Evolutionary conservation across 257 asterid genomes (phyloP).

Genomic region (Solanum pimpinellifolium): DNA sequence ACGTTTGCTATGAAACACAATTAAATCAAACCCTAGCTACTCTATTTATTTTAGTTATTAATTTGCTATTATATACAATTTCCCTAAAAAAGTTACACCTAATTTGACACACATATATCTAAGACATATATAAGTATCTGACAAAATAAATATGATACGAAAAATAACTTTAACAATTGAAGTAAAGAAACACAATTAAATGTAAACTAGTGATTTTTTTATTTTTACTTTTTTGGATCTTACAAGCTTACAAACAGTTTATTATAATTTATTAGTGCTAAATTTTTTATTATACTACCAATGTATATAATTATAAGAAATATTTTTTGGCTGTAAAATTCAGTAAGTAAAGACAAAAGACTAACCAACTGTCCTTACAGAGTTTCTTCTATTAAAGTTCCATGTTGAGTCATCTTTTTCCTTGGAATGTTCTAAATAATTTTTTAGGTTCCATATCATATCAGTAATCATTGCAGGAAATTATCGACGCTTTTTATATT

Average conservation of each 20-base stretch:
- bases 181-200: background rate
- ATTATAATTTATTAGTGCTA: background rate
- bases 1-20: too few relatives aligned
- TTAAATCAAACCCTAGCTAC: too few relatives aligned
- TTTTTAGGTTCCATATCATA: background rate
- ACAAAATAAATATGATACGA: background rate
- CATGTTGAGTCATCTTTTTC: slow-evolving; percentile 22
- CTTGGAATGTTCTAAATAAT: slow-evolving; percentile 28
- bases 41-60: too few relatives aligned
- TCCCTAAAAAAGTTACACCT: background rate
- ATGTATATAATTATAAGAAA: background rate
- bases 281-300: background rate
- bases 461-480: background rate
- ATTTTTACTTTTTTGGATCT: too few relatives aligned
- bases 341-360: slow-evolving; percentile 8
- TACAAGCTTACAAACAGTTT: background rate
- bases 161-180: too few relatives aligned
- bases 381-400: slow-evolving; percentile 20
- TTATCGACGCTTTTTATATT: slow-evolving; percentile 7
- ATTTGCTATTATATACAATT: too few relatives aligned
- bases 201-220: background rate
- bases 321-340: background rate
- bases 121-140: background rate
- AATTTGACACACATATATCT: background rate
- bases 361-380: slow-evolving; percentile 12